phyloP scores from a whole-genome alignment of 2,329 filamentous ascomycete genomes.

The Diplodia seriata region DNA sequence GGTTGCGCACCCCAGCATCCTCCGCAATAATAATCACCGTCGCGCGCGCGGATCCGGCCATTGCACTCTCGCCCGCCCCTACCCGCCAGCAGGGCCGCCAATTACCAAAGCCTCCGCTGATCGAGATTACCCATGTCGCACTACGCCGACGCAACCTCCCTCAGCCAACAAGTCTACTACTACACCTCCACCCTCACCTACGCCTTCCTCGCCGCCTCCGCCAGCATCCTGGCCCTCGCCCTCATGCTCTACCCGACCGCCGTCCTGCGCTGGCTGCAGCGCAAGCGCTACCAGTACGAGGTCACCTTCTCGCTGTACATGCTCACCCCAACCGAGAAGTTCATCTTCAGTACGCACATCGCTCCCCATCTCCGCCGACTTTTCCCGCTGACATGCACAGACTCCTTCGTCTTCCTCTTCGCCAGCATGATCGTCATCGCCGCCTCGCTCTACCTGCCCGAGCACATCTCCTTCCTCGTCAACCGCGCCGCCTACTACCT shows the following conservation, averaged over 20 bases:
- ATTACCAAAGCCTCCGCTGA: constrained; percentile 19
- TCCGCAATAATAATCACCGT: constrained; percentile 22
- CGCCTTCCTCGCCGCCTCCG: constrained; percentile 43
- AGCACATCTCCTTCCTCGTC: constrained; percentile 83
- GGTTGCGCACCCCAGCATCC: constrained; percentile 24
- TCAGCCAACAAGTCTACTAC: constrained; percentile 31
- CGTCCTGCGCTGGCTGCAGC: constrained; percentile 82
- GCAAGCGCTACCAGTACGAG: constrained; percentile 98
- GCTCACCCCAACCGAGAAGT: constrained; percentile 94
- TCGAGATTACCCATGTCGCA: constrained; percentile 30
- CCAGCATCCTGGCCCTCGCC: constrained; percentile 50
- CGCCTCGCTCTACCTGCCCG: constrained; percentile 88
- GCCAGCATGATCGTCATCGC: constrained; percentile 86
- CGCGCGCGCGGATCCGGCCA: constrained; percentile 11
- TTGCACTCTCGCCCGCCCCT: not conserved
- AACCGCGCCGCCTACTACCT: constrained; percentile 94
- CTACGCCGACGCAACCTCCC: constrained; percentile 20
- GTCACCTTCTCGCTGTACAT: constrained; percentile 97
- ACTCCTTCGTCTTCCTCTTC: constrained; percentile 90
- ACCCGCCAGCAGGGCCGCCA: not conserved
- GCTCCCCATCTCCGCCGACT: not conserved
- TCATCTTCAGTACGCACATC: constrained; percentile 82
- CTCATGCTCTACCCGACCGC: constrained; percentile 57
- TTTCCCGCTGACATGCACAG: constrained; percentile 55
- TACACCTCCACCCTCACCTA: constrained; percentile 46